Base-by-base conservation (phyloP, 495 filamentous ascomycete genomes). In the Annulohypoxylon stygium region DNA sequence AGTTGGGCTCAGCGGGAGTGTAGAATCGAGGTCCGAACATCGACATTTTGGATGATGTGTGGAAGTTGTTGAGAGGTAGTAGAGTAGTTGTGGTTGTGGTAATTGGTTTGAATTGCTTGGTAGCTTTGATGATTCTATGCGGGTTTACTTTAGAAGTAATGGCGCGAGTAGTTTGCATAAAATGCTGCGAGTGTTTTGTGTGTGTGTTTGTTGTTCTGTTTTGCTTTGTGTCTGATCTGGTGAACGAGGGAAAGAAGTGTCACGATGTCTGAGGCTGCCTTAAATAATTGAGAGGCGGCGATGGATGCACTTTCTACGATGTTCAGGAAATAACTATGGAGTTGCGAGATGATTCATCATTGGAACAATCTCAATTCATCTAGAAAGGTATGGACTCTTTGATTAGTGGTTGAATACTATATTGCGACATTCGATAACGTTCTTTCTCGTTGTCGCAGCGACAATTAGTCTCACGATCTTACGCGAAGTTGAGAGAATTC, bases 11-110 rank as follows among this genome's bases (percentile, higher is more conserved):
- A 48, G 75, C 82, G 55, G 81, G 75, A 59, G 81, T 57, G 79
- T 82, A 82, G 78, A 86, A 83, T 69, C 81, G 78, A 75, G 85
- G 85, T 70, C 89, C 82, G 80, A 91, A 88, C 83, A 92, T 84
- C 75, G 91, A 85, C 92, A 94, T 93, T 73, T 80, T 88, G 80
- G 65, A 65, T 61, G 69, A 53, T 65, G 62, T 73, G 26, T 68
- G 69, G 39, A 62, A 55, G 43, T 67, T 75, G 58, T 68, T 75
- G 30, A 51, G 54, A 59, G 62, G 65, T 67, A 55, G 30, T 43
- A 61, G 41, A 48, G 64, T 41, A 10, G 58, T 69, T 10, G 41
- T 50, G 26, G 66, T 39, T 25, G 65, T 67, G 26, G 25, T 60
- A 26, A 43, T 67, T 33, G 53, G 54, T 58, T 54, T 69, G 6